A percentile compares a stretch with the other conserved stretches of the same genome.
These are phyloP conservation scores for Ogataea methylovora DNA, from an alignment of 805 yeast genomes.

Conservation along the genomic window DNA sequence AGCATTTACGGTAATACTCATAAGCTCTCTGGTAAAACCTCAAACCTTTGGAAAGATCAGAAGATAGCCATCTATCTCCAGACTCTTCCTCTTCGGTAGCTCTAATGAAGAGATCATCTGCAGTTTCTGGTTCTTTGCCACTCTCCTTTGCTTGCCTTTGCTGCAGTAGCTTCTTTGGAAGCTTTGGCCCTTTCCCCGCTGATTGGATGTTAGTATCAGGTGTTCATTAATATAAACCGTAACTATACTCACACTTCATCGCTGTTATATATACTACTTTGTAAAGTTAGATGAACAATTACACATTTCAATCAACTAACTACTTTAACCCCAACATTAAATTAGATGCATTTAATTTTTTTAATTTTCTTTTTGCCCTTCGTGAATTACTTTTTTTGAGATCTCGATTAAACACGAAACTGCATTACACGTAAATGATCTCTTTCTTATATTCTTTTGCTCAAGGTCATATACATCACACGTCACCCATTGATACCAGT, in stretches of 20 bases:
- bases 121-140: slow-evolving; percentile 27
- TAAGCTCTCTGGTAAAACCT: slow-evolving; percentile 59
- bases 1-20: slow-evolving; percentile 32
- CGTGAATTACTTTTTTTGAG: too few relatives aligned
- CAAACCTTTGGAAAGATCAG: slow-evolving; percentile 57
- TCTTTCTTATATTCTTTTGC: too few relatives aligned
- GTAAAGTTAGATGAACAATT: too few relatives aligned
- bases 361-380: too few relatives aligned
- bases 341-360: too few relatives aligned
- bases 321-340: too few relatives aligned
- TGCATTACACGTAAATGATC: too few relatives aligned
- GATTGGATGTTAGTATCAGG: slow-evolving; percentile 1
- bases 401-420: too few relatives aligned
- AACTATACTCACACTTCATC: slow-evolving; percentile 5
- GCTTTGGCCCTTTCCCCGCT: slow-evolving; percentile 7
- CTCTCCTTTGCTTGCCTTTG: slow-evolving; percentile 3
- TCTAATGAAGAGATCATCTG: slow-evolving; percentile 45
- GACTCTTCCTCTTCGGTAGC: slow-evolving; percentile 61
- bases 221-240: background rate
- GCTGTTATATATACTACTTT: too few relatives aligned
- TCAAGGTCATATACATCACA: too few relatives aligned
- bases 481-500: too few relatives aligned
- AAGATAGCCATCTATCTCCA: slow-evolving; percentile 68
- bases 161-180: slow-evolving; percentile 9
- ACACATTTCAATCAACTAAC: too few relatives aligned